Percentiles rank a stretch among this genome's conserved stretches.
Conservation (phyloP, 768 basidiomycete species). For the Leucosporidium creatinivorum region DNA sequence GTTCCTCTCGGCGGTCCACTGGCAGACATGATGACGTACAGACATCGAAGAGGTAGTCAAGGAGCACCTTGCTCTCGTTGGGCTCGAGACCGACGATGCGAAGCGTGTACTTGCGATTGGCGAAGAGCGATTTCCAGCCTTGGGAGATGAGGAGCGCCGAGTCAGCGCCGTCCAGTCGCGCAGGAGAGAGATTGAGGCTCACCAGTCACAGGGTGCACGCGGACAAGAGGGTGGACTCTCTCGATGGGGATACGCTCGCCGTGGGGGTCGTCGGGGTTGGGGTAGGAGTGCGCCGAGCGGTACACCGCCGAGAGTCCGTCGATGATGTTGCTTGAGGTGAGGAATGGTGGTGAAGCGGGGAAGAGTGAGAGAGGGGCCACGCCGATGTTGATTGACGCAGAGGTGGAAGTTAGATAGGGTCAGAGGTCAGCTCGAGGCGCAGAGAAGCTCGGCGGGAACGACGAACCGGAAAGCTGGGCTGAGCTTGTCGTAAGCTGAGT, state of each 20-base stretch:
- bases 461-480: slow-evolving; percentile 33
- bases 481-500: slow-evolving; percentile 34
- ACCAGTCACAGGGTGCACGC: slow-evolving; percentile 78
- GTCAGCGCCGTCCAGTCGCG: slow-evolving; percentile 40
- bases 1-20: no score
- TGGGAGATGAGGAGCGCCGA: slow-evolving; percentile 32
- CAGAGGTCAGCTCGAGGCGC: no score
- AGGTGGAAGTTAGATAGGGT: no score
- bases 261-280: slow-evolving; percentile 32
- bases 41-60: slow-evolving; percentile 32
- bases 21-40: background rate
- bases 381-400: no score
- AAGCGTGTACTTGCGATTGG: slow-evolving; percentile 35
- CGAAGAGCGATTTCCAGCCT: slow-evolving; percentile 39
- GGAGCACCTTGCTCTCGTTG: slow-evolving; percentile 29
- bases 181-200: slow-evolving; percentile 78
- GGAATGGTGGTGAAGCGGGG: no score
- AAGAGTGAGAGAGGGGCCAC: no score
- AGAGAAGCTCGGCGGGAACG: no score
- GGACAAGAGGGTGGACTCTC: slow-evolving; percentile 65
- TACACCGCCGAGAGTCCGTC: slow-evolving; percentile 38
- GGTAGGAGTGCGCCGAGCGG: slow-evolving; percentile 40
- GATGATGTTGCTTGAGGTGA: slow-evolving; percentile 23
- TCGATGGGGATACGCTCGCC: slow-evolving; percentile 36
- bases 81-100: slow-evolving; percentile 37